Evolutionary conservation across 805 yeast species (phyloP), one percentile per base, ranked within the genome.

Genomic region (Grigorovia transvaalensis): DNA sequence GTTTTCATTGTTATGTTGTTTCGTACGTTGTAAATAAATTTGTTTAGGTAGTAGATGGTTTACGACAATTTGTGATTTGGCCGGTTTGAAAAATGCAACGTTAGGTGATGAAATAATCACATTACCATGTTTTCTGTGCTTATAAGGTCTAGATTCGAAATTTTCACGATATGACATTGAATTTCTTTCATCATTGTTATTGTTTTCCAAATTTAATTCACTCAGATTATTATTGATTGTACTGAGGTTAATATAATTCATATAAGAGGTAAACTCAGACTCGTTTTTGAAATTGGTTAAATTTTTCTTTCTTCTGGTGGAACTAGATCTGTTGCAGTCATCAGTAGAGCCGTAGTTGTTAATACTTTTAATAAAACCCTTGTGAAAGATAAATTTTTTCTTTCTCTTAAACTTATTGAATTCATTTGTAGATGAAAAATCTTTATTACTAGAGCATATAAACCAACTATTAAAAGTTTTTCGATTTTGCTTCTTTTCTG

Each of bases 301-400:
- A 12, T 46, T 52, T 13, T 51, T 48, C 3, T 18, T 17, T 18
- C 5, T n/a, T 30, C 33, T 30, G 9, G 33, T 46, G n/a, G 43
- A 33, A 18, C 48, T 46, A 9, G 5, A 11, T 20, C 9, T 20
- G 38, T 46, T 46, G 15, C 7, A 8, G 7, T n/a, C 42, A 15
- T 38, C 15, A 38, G 15, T 38, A 15, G 19, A n/a, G 29, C 17
- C 11, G 4, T 13, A 38, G 18, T 15, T 38, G 8, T 40, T 49
- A 20, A 50, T 45, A 46, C 60, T 55, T 17, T 46, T 54, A 44
- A 59, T 57, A 46, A 64, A 64, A 7, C 68, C 68, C 38, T 54
- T 59, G 47, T 64, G 68, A 42, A 64, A 64, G 38, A 64, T 54
- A 43, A 59, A 59, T 27, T 52, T 53, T 9, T 51, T 55, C 17